Base-by-base conservation (phyloP, 805 yeast species). In the Ogataea wickerhamii region DNA sequence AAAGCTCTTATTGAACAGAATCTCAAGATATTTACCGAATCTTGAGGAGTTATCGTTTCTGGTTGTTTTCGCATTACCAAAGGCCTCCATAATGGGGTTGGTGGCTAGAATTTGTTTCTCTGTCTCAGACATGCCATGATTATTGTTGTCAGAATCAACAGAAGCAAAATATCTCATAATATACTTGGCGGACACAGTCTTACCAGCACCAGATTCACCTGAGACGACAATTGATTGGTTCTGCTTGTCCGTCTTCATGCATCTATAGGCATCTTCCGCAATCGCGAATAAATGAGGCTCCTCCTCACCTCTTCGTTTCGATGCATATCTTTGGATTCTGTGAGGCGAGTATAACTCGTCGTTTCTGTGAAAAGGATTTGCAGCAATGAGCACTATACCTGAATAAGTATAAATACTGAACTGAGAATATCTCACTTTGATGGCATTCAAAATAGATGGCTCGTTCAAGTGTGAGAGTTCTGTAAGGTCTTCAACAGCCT, bases 161-260 rank as follows among this genome's bases (percentile, higher is more conserved):
- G 95, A 81, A 3, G 98, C 98, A 61, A 91, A 89, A 64, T 89
- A 91, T 62, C 98, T 79, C 98, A 91, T 91, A 48, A 91, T 91
- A 63, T 86, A 91, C 61, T 91, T 91, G 27, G 98, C 98, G 46
- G 93, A 81, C 28, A 91, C 98, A 4, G 98, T 93, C 56, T 91
- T 93, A 63, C 98, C 98, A 20, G 98, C 98, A 64, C 98, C 98
- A 5, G 96, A 86, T 66, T 91, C 98, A 66, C 98, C 98, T 52
- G 89, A 80, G 13, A 91, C 98, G 13, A 91, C 96, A 46, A 91
- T 89, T 1, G 98, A 91, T 66, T 91, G 98, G 66, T 91, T 89
- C 52, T 78, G 73, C 28, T 76, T 69, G 52, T 87, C 94, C 34
- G 81, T 73, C 55, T 85, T 83, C 98, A 91, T 91, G 58, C 95